Evolutionary conservation across 345 rosid genomes (phyloP), one percentile per base, ranked within the genome.

Genomic region (Syzygium jambos): DNA sequence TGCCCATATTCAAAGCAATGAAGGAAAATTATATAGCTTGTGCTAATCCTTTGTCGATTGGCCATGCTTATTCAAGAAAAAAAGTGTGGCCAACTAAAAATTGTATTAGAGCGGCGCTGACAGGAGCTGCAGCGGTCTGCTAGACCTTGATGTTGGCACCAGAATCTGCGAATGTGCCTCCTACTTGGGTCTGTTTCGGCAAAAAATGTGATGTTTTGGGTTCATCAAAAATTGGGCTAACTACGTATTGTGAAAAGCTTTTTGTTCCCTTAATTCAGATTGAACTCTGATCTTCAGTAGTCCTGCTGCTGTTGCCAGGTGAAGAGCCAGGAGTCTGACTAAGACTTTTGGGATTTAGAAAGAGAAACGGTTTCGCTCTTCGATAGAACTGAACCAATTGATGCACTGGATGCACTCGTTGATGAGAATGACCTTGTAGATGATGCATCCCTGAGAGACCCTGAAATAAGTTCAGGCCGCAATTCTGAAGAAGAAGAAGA

Each of bases 401-500:
- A 87, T 84, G 86, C 86, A 52, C 85, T 87, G 41, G 88, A 87
- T 78, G 88, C 55, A 23, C 85, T 27, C 29, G 30, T 19, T 22
- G 89, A 84, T 38, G 86, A 63, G 52, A 68, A 49, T n/a, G 86
- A 85, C 84, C 80, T 51, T 49, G 88, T 56, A 51, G 80, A 80
- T 6, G 89, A 90, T 89, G 55, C 52, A 85, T 68, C 88, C 85
- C 82, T 86, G 65, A 88, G 87, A 80, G 94, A 91, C 86, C 94
- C 96, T 52, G 95, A 91, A 82, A 90, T 87, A 85, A 91, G 93
- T 80, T 94, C 97, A 68, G 93, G 95, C 84, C 94, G 92, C 90
- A 93, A 88, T 68, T 95, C 98, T 82, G 98, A 87, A 27, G 95
- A 94, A 52, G 97, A 93, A 61, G 96, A 95, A 22, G 98, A 94